Percentiles rank a stretch among this genome's conserved stretches.
Conservation (phyloP, 1,139 yeast species). For the Saccharomycopsis hybrid region DNA sequence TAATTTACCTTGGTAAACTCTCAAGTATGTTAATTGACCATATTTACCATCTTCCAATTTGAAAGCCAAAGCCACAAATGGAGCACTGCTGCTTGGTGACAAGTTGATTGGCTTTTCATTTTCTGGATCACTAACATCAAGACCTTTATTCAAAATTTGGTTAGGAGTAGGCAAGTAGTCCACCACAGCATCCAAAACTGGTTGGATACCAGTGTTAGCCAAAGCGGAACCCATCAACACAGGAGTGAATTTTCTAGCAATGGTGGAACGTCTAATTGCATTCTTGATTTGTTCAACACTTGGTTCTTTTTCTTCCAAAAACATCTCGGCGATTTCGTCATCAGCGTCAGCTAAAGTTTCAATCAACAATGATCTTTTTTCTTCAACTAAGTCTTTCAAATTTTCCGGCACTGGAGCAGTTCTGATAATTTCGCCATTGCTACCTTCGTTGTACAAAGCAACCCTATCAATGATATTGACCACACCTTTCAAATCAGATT, state of each 20-base stretch:
- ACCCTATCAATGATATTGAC: slow-evolving; percentile 86
- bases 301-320: slow-evolving; percentile 86
- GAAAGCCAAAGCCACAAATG: slow-evolving; percentile 95
- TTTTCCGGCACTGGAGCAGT: slow-evolving; percentile 65
- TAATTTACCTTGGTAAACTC: slow-evolving; percentile 94
- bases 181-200: slow-evolving; percentile 92
- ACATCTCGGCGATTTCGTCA: slow-evolving; percentile 92
- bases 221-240: slow-evolving; percentile 97
- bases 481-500: slow-evolving; percentile 75
- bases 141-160: slow-evolving; percentile 83
- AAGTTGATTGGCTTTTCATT: slow-evolving; percentile 70
- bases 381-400: slow-evolving; percentile 68
- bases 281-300: slow-evolving; percentile 70
- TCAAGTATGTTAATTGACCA: slow-evolving; percentile 93
- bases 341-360: slow-evolving; percentile 97
- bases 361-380: slow-evolving; percentile 73
- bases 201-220: slow-evolving; percentile 93
- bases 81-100: slow-evolving; percentile 65
- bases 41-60: slow-evolving; percentile 97
- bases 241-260: slow-evolving; percentile 95
- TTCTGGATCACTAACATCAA: slow-evolving; percentile 51
- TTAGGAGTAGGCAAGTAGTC: slow-evolving; percentile 95
- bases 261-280: slow-evolving; percentile 95
- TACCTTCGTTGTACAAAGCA: slow-evolving; percentile 84
- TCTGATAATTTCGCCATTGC: slow-evolving; percentile 75